Conservation (phyloP, 805 yeast species). For the Pichia insulana region DNA sequence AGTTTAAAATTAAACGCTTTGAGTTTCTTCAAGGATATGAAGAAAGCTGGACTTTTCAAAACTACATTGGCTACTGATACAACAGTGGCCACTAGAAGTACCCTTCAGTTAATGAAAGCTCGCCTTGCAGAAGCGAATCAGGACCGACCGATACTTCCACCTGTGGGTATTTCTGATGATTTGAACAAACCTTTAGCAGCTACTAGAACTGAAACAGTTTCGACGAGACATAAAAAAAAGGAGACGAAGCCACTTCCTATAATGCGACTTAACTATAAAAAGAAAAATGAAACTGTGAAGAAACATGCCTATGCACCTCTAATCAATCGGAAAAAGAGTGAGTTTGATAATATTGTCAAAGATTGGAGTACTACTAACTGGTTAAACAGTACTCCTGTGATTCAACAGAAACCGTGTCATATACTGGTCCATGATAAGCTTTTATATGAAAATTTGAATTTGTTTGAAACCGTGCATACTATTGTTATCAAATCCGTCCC, state of each 20-base stretch:
- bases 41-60: too few relatives aligned
- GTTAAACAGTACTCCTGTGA: constrained; percentile 12
- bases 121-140: too few relatives aligned
- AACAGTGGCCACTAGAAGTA: too few relatives aligned
- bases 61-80: too few relatives aligned
- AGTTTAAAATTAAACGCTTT: too few relatives aligned
- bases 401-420: constrained; percentile 16
- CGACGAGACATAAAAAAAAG: not conserved
- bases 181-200: not conserved
- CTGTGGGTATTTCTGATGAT: too few relatives aligned
- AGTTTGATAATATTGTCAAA: constrained; percentile 18
- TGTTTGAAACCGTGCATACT: constrained; percentile 13
- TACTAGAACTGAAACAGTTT: not conserved
- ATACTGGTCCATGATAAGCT: constrained; percentile 23
- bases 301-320: not conserved
- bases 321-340: constrained; percentile 7
- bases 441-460: constrained; percentile 14
- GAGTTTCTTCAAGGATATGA: too few relatives aligned
- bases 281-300: not conserved
- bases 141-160: too few relatives aligned
- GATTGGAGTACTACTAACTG: constrained; percentile 20
- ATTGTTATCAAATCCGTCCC: constrained; percentile 7
- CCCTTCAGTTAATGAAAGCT: too few relatives aligned
- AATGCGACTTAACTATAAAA: not conserved
- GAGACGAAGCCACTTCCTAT: not conserved